These are phyloP conservation scores for Schizochytrium sp. DNA, from an alignment of 108 stramenopile genomes.

Conservation along the genomic window DNA sequence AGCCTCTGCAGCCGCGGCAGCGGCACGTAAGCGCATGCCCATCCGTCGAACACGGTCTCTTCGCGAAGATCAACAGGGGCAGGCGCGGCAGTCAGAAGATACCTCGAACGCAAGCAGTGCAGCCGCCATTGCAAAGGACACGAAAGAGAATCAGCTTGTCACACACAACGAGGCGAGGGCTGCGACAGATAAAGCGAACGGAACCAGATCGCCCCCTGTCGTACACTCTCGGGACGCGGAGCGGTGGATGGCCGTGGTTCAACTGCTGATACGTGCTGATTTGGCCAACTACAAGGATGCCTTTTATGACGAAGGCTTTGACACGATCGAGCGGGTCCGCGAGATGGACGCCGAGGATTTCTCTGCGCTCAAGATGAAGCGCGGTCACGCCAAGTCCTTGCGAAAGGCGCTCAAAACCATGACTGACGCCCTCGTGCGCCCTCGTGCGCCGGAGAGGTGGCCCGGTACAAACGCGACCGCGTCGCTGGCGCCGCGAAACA, in stretches of 20 bases:
- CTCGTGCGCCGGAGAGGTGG: background rate
- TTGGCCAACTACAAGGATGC: background rate
- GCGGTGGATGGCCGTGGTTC: background rate
- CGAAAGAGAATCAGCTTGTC: no score
- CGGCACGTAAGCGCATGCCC: no score
- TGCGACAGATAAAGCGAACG: no score
- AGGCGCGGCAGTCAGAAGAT: no score
- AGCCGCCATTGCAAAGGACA: no score
- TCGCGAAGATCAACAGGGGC: no score
- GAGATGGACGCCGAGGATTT: background rate
- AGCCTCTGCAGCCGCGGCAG: no score
- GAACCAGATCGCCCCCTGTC: no score
- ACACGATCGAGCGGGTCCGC: background rate
- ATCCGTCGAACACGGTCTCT: no score
- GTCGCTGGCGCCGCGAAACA: background rate
- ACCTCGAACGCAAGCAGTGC: no score
- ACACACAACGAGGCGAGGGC: no score
- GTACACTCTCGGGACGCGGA: no score
- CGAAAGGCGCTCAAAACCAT: background rate
- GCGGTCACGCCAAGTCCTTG: background rate
- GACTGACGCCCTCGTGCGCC: background rate
- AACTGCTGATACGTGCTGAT: background rate
- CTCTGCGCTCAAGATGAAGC: background rate
- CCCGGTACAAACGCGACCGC: background rate
- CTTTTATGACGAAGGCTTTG: slow-evolving; percentile 2